Evolutionary conservation across 2,329 filamentous ascomycete genomes (phyloP), one percentile per base, ranked within the genome.

Genomic region (Coleophoma crateriformis): DNA sequence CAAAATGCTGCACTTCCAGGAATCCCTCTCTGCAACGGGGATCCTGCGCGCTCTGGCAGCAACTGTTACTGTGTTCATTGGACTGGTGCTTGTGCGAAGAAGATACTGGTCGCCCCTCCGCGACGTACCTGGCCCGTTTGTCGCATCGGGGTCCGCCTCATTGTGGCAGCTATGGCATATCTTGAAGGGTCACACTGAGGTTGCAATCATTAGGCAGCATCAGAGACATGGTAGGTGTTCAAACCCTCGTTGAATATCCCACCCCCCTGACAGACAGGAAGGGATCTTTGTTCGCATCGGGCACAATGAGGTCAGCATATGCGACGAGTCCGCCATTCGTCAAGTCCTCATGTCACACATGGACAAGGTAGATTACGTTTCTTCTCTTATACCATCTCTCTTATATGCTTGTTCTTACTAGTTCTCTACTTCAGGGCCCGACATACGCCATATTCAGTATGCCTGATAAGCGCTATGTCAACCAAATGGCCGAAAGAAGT

Each of bases 51-150:
- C 19, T 19, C 19, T 19, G 19, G 19, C 19, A 19, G 19, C 19
- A 2, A 19, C 3, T 19, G 19, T 3, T 19, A 19, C 19, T 3
- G 19, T 19, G 19, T 19, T 19, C 19, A 19, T 19, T 19, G 19
- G 2, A 19, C 19, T 19, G 19, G 46, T 43, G 45, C 34, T 33
- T 45, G 43, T 33, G 22, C 15, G 19, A 6, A 17, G 40, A 43
- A 17, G 82, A 75, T 74, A 79, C 73, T 58, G 65, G 37, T 69
- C 67, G 1, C 60, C 70, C 0, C 63, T 72, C 50, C 59, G 64
- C 45, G 63, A 71, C 42, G 64, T 73, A 12, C 70, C 71, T 0
- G 71, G 71, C 1, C 71, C 71, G 0, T 68, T 69, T 33, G 43
- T 66, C 14, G 70, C 69, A 3, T 69, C 67, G 3, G 66, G 72